Conservation (phyloP, 495 filamentous ascomycete species). For the Podospora pseudoanserina region DNA sequence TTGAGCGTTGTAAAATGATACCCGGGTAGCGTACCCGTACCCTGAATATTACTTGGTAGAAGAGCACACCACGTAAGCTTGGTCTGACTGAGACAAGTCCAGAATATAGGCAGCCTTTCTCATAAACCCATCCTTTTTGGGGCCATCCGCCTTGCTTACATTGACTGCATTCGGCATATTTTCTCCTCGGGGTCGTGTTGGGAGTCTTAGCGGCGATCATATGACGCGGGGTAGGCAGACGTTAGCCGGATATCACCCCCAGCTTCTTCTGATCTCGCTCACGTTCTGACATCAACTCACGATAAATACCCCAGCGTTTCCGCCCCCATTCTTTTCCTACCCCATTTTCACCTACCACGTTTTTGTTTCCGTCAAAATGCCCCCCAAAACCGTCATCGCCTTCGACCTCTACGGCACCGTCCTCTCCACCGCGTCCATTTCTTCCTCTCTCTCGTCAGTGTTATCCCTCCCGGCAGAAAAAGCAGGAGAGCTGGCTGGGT, state of each 20-base stretch:
- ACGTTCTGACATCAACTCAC: not conserved
- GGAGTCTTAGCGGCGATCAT: not conserved
- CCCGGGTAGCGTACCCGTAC: not conserved
- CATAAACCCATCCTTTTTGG: too few species aligned
- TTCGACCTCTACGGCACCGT: slow-evolving; percentile 77
- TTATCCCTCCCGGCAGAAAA: slow-evolving; percentile 23
- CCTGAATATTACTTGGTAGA: not conserved
- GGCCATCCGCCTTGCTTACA: too few species aligned
- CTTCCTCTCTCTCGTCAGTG: slow-evolving; percentile 22
- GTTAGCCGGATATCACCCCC: not conserved
- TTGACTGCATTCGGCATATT: too few species aligned
- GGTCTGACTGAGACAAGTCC: not conserved
- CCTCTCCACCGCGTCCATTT: slow-evolving; percentile 67
- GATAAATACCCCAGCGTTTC: not conserved
- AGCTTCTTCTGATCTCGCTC: not conserved
- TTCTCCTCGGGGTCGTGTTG: too few species aligned
- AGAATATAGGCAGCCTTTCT: not conserved
- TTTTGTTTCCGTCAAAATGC: not conserved
- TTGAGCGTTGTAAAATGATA: not conserved
- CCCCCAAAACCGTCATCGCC: slow-evolving; percentile 52
- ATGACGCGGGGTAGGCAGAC: not conserved
- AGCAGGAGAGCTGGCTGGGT: not conserved
- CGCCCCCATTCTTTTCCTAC: not conserved
- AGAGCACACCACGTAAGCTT: not conserved
- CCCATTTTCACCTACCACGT: not conserved